These are phyloP conservation scores for Jamesozyma spencerorum DNA, from an alignment of 805 yeast genomes.

Conservation along the genomic window DNA sequence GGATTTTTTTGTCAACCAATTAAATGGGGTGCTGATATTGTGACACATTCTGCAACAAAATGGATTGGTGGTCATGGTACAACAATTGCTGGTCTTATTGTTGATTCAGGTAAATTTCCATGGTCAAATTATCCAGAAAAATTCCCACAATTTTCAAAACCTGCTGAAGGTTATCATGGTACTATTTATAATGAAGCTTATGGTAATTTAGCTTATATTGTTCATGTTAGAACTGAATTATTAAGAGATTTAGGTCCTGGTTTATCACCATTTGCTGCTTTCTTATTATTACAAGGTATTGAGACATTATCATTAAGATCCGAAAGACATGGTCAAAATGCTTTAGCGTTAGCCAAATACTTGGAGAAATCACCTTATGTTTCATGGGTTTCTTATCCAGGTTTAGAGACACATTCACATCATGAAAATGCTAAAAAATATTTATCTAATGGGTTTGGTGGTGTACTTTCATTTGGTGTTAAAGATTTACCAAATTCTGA, in stretches of 20 bases:
- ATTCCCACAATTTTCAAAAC: slow-evolving; percentile 85
- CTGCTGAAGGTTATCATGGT: slow-evolving; percentile 92
- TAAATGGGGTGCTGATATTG: slow-evolving; percentile 84
- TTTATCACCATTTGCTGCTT: slow-evolving; percentile 80
- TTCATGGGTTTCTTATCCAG: slow-evolving; percentile 87
- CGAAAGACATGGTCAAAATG: slow-evolving; percentile 82
- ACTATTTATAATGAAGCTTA: slow-evolving; percentile 70
- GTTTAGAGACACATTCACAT: slow-evolving; percentile 66
- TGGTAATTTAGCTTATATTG: slow-evolving; percentile 71
- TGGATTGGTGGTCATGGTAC: slow-evolving; percentile 98
- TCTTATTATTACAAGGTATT: slow-evolving; percentile 80
- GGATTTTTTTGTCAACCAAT: slow-evolving; percentile 80
- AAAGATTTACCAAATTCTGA: slow-evolving; percentile 44
- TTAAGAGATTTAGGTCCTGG: slow-evolving; percentile 90
- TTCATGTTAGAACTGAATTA: slow-evolving; percentile 72
- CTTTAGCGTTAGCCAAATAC: slow-evolving; percentile 68
- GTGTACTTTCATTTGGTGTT: slow-evolving; percentile 83
- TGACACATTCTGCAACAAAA: slow-evolving; percentile 90
- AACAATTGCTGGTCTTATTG: slow-evolving; percentile 83
- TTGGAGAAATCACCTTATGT: slow-evolving; percentile 68
- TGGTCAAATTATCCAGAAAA: slow-evolving; percentile 78
- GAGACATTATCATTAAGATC: slow-evolving; percentile 91
- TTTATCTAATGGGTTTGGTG: slow-evolving; percentile 73
- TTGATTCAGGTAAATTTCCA: slow-evolving; percentile 89
- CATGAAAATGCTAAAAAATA: slow-evolving; percentile 81